Evolutionary conservation across 169 alveolate genomes (phyloP).

Genomic region (Cyclospora cayetanensis): DNA sequence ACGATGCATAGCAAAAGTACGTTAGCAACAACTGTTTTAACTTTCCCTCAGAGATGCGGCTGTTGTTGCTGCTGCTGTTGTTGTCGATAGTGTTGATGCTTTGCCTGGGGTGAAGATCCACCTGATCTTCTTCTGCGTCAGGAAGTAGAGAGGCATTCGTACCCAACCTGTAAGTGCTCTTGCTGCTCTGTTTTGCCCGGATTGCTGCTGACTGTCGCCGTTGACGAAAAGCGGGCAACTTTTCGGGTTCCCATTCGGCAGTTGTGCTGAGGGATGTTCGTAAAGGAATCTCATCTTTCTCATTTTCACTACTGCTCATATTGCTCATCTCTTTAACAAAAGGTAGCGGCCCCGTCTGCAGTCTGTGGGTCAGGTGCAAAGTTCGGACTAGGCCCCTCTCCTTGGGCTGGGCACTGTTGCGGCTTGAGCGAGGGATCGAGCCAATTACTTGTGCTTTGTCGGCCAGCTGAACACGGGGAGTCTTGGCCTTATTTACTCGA

Average conservation of each 20-base stretch:
- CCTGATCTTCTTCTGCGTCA: not conserved
- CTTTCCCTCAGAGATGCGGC: slow-evolving; percentile 39
- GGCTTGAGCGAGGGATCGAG: not conserved
- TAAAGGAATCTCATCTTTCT: no score
- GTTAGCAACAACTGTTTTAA: slow-evolving; percentile 63
- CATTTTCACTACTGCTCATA: no score
- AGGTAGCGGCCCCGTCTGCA: slow-evolving; percentile 62
- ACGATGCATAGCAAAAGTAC: slow-evolving; percentile 72
- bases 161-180: no score
- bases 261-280: no score
- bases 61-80: slow-evolving; percentile 27
- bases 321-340: slow-evolving; percentile 26
- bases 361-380: not conserved
- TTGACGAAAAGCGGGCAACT: not conserved
- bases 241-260: no score
- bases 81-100: not conserved
- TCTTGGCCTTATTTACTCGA: not conserved
- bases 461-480: slow-evolving; percentile 26
- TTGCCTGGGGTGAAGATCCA: not conserved
- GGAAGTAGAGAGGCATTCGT: not conserved
- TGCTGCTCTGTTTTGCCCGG: not conserved
- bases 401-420: not conserved
- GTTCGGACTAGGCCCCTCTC: not conserved
- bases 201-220: not conserved
- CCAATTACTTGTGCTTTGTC: not conserved